A percentile compares a stretch with the other conserved stretches of the same genome.
Conservation (phyloP, 305 asterid species). For the Plantago lanceolata region DNA sequence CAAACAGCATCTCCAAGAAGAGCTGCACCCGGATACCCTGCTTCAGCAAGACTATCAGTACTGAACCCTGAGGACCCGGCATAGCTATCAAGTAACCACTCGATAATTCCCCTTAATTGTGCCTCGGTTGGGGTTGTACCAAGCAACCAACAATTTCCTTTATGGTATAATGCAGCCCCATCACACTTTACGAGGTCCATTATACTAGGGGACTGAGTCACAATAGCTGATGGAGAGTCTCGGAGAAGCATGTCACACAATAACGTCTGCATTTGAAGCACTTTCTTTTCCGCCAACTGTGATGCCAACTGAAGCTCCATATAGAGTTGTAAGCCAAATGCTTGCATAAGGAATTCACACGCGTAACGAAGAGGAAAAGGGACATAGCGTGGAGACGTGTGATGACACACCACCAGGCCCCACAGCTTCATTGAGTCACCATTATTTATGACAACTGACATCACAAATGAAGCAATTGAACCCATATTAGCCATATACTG, state of each 20-base stretch:
- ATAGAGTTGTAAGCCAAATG: slow-evolving; percentile 46
- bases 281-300: slow-evolving; percentile 49
- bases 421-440: slow-evolving; percentile 44
- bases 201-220: slow-evolving; percentile 55
- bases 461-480: slow-evolving; percentile 48
- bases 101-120: slow-evolving; percentile 41
- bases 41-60: slow-evolving; percentile 57
- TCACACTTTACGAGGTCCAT: slow-evolving; percentile 68
- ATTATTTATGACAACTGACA: slow-evolving; percentile 42
- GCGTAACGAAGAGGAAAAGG: slow-evolving; percentile 60
- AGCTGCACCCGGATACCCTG: slow-evolving; percentile 52
- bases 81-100: slow-evolving; percentile 43
- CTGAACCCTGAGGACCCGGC: slow-evolving; percentile 47
- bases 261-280: slow-evolving; percentile 49
- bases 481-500: slow-evolving; percentile 62
- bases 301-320: slow-evolving; percentile 57
- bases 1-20: slow-evolving; percentile 56
- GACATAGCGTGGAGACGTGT: slow-evolving; percentile 46
- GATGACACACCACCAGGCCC: slow-evolving; percentile 74
- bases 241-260: slow-evolving; percentile 64
- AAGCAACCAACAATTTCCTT: slow-evolving; percentile 55
- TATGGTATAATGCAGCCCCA: slow-evolving; percentile 53
- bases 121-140: slow-evolving; percentile 62
- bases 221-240: slow-evolving; percentile 47
- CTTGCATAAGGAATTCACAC: slow-evolving; percentile 56